Conservation (phyloP, 495 filamentous ascomycete species). For the Glutinoglossum americanum region DNA sequence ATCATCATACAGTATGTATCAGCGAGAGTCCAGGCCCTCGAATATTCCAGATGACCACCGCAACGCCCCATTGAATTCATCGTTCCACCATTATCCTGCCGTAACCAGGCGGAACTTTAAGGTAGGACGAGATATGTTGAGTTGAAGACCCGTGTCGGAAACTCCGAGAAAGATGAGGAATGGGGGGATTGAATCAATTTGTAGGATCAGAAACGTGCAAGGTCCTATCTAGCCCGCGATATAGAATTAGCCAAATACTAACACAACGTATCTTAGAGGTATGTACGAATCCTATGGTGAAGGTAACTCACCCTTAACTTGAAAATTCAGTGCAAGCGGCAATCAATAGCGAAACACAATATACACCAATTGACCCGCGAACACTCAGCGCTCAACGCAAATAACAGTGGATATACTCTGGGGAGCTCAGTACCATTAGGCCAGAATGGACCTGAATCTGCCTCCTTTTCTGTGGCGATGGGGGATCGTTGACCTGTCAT, state of each 20-base stretch:
- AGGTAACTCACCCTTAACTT: not conserved
- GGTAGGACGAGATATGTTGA: not conserved
- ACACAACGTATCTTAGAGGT: not conserved
- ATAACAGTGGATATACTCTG: not conserved
- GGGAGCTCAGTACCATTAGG: not conserved
- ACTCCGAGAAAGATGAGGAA: too few species aligned
- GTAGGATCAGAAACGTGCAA: not conserved
- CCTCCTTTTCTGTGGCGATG: not conserved
- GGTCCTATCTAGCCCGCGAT: not conserved
- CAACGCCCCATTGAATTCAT: not conserved
- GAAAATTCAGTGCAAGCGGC: not conserved
- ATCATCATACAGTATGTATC: constrained; percentile 1
- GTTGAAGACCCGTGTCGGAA: too few species aligned
- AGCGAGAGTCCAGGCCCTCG: not conserved
- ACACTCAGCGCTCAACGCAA: not conserved
- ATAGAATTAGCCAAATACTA: not conserved
- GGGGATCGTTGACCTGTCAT: not conserved
- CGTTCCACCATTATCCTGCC: not conserved
- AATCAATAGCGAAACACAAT: not conserved
- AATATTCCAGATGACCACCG: too few species aligned
- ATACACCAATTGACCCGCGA: not conserved
- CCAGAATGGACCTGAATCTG: not conserved
- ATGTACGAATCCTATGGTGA: too few species aligned
- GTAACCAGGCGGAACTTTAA: not conserved
- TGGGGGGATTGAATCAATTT: not conserved